These are phyloP conservation scores for Rutstroemia sp. DNA, from an alignment of 2,329 filamentous ascomycete species.

Conservation along the genomic window DNA sequence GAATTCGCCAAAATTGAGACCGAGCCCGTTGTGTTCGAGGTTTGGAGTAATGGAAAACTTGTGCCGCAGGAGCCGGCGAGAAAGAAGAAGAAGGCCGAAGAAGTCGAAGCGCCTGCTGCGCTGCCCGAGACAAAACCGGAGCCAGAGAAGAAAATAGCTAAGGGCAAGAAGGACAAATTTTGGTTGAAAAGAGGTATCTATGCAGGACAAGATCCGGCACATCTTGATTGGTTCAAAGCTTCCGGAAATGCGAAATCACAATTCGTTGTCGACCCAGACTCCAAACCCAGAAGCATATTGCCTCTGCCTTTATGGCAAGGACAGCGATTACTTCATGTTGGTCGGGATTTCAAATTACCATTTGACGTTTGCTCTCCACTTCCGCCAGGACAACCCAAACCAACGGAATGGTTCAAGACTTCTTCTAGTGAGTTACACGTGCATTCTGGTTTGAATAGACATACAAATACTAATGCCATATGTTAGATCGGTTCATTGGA, in stretches of 20 bases:
- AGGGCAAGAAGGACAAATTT: slow-evolving; percentile 23
- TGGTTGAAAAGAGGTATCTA: slow-evolving; percentile 82
- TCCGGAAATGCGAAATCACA: slow-evolving; percentile 9
- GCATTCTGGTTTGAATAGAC: background rate
- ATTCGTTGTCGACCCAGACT: slow-evolving; percentile 33
- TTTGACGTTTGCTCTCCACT: slow-evolving; percentile 86
- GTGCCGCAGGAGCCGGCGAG: slow-evolving; percentile 35
- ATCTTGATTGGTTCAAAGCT: slow-evolving; percentile 22
- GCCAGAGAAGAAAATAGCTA: slow-evolving; percentile 16
- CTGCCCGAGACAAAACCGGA: background rate
- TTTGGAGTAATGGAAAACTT: slow-evolving; percentile 60
- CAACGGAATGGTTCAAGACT: slow-evolving; percentile 85
- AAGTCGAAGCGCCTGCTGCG: slow-evolving; percentile 28
- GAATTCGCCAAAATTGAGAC: slow-evolving; percentile 54
- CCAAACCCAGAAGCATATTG: slow-evolving; percentile 48
- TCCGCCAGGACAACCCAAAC: slow-evolving; percentile 79
- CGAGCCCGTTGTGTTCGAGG: slow-evolving; percentile 47
- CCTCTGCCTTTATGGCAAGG: slow-evolving; percentile 76
- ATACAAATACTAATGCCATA: slow-evolving; percentile 15
- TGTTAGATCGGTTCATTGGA: slow-evolving; percentile 77
- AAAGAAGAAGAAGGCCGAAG: slow-evolving; percentile 28
- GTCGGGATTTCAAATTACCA: slow-evolving; percentile 80
- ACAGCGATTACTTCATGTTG: slow-evolving; percentile 60
- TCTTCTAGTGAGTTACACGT: slow-evolving; percentile 65
- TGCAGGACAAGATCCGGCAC: slow-evolving; percentile 59